phyloP scores from a whole-genome alignment of 805 yeast species.

The Wickerhamiella cacticola region DNA sequence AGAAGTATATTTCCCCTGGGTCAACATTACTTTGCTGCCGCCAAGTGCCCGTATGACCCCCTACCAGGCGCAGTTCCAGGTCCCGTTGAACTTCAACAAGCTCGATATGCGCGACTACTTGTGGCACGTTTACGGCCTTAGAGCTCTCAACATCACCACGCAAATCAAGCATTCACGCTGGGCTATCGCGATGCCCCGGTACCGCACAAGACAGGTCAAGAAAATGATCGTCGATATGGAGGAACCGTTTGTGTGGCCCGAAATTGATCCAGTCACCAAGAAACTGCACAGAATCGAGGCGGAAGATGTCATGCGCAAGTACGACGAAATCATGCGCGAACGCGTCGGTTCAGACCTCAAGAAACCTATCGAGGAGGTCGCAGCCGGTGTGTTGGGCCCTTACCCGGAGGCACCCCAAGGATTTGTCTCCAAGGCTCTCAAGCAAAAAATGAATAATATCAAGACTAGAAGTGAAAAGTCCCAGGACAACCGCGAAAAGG shows the following conservation, averaged over 20 bases:
- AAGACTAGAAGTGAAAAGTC: conserved; percentile 20
- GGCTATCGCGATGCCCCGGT: conserved; percentile 55
- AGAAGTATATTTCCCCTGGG: conserved; percentile 73
- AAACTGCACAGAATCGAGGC: conserved; percentile 23
- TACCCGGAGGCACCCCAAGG: conserved; percentile 51
- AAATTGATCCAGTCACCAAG: conserved; percentile 34
- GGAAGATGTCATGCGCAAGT: conserved; percentile 39
- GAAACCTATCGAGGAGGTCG: conserved; percentile 57
- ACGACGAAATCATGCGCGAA: conserved; percentile 39
- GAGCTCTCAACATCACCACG: conserved; percentile 80
- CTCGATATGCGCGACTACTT: conserved; percentile 89
- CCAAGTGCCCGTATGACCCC: conserved; percentile 97
- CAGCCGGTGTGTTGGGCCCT: conserved; percentile 53
- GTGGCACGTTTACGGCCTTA: conserved; percentile 76
- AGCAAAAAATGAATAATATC: conserved; percentile 37
- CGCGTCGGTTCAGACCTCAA: conserved; percentile 52
- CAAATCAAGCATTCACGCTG: conserved; percentile 67
- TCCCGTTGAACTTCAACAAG: conserved; percentile 87
- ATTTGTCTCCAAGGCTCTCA: conserved; percentile 43
- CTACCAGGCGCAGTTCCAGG: conserved; percentile 90
- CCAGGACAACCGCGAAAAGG: conserved; percentile 25
- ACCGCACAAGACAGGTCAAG: conserved; percentile 69
- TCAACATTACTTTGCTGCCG: conserved; percentile 64
- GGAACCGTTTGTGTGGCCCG: conserved; percentile 95
- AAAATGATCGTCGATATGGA: conserved; percentile 96